Conservation (phyloP, 2,329 filamentous ascomycete genomes). For the Claviceps pusilla region DNA sequence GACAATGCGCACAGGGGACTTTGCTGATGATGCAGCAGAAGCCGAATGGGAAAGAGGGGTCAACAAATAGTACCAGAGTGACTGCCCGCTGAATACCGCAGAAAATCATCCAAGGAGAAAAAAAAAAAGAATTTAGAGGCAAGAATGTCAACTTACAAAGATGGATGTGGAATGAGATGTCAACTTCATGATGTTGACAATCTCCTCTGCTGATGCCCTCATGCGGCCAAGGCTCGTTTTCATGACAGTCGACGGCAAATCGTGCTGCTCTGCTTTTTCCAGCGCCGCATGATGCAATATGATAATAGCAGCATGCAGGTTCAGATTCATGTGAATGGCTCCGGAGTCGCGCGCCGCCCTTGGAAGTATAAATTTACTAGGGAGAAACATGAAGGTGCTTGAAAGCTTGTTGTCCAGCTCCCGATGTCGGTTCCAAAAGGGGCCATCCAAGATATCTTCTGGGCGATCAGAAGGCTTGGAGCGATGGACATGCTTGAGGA, state of each 20-base stretch:
- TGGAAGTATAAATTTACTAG: conserved; percentile 59
- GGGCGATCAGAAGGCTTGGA: conserved; percentile 55
- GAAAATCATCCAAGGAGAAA: neutral
- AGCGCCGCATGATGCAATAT: conserved; percentile 81
- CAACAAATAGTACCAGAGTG: neutral
- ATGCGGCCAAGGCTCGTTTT: conserved; percentile 59
- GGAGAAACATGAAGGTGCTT: conserved; percentile 64
- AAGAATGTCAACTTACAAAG: conserved; percentile 36
- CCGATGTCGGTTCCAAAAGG: conserved; percentile 77
- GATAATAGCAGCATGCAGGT: conserved; percentile 74
- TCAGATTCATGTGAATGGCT: conserved; percentile 73
- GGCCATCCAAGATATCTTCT: conserved; percentile 56
- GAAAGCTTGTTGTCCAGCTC: conserved; percentile 67
- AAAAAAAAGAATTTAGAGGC: neutral
- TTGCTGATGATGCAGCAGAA: conserved; percentile 11
- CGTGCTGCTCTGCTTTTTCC: conserved; percentile 63
- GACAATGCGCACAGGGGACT: conserved; percentile 47
- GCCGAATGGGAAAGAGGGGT: neutral
- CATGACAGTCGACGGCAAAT: conserved; percentile 48
- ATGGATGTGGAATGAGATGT: conserved; percentile 55
- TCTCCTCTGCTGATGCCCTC: conserved; percentile 67
- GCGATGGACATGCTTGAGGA: conserved; percentile 67
- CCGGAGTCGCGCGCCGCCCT: conserved; percentile 52
- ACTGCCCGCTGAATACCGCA: neutral
- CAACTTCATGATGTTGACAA: conserved; percentile 69